Conservation (phyloP, 75 land plant genomes). For the Pinus tabuliformis region DNA sequence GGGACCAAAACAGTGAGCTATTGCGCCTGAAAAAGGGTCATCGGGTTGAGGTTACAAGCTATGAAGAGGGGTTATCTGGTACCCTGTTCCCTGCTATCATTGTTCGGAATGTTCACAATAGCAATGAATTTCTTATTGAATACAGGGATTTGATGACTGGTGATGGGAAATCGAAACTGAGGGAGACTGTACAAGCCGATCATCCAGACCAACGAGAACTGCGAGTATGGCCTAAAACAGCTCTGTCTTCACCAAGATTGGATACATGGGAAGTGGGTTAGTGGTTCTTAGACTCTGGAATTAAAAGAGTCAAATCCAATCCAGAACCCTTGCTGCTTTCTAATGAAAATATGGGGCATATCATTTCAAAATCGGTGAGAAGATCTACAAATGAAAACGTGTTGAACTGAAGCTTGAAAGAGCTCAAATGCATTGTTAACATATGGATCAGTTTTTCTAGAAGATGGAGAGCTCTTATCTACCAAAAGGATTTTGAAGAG, state of each 20-base stretch:
- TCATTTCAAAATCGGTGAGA: too few species aligned
- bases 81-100: constrained; percentile 44
- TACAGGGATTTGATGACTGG: constrained; percentile 35
- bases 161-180: constrained; percentile 28
- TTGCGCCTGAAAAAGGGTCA: constrained; percentile 19
- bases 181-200: constrained; percentile 25
- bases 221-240: constrained; percentile 21
- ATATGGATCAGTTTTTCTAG: too few species aligned
- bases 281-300: not conserved
- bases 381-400: not conserved
- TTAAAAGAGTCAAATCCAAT: too few species aligned
- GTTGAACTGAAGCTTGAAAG: not conserved
- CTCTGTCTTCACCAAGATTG: constrained; percentile 54
- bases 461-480: not conserved
- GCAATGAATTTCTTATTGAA: constrained; percentile 29
- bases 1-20: not conserved
- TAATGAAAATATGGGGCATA: too few species aligned
- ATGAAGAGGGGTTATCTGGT: constrained; percentile 61
- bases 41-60: constrained; percentile 46
- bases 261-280: constrained; percentile 50
- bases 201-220: constrained; percentile 28
- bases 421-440: not conserved
- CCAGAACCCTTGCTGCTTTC: too few species aligned
- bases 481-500: not conserved
- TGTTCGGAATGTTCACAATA: constrained; percentile 9